These are phyloP conservation scores for Musa acuminata DNA, from an alignment of 176 grass and related monocot species.

Conservation along the genomic window DNA sequence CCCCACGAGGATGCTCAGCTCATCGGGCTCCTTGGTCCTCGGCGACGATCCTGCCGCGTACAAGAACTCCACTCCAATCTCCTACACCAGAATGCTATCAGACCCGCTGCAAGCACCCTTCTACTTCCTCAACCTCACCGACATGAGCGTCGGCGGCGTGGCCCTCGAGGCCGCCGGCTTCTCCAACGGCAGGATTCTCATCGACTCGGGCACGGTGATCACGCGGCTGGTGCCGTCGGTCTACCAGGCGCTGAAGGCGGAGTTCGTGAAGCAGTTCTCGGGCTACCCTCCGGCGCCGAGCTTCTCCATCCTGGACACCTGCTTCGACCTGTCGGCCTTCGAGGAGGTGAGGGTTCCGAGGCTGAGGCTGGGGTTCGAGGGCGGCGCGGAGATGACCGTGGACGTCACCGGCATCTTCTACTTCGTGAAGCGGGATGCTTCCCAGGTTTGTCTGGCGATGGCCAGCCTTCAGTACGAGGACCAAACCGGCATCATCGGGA, in stretches of 20 bases:
- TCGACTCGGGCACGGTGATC: constrained; percentile 94
- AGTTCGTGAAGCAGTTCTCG: constrained; percentile 62
- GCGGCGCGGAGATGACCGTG: constrained; percentile 36
- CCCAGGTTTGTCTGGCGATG: constrained; percentile 76
- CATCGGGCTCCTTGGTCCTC: constrained; percentile 55
- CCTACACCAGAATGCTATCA: constrained; percentile 69
- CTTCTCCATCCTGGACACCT: constrained; percentile 80
- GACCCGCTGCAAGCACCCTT: constrained; percentile 63
- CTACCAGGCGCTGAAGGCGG: constrained; percentile 51
- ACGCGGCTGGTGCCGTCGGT: constrained; percentile 66
- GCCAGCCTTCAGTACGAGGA: constrained; percentile 71
- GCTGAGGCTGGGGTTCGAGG: constrained; percentile 54
- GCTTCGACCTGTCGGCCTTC: constrained; percentile 58
- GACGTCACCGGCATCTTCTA: constrained; percentile 73
- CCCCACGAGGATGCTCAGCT: constrained; percentile 19
- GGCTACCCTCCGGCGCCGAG: constrained; percentile 36
- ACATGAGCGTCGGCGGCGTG: constrained; percentile 38
- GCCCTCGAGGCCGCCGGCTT: constrained; percentile 32
- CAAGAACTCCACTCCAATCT: constrained; percentile 41
- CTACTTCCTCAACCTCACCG: constrained; percentile 88
- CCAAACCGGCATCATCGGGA: constrained; percentile 68
- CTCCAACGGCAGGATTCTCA: constrained; percentile 45
- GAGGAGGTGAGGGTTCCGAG: constrained; percentile 68
- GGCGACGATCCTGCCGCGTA: constrained; percentile 32
- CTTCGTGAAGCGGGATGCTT: constrained; percentile 72